Evolutionary conservation across 2,329 filamentous ascomycete genomes (phyloP), one percentile per base, ranked within the genome.

Genomic region (Penicillium aurantiogriseum): DNA sequence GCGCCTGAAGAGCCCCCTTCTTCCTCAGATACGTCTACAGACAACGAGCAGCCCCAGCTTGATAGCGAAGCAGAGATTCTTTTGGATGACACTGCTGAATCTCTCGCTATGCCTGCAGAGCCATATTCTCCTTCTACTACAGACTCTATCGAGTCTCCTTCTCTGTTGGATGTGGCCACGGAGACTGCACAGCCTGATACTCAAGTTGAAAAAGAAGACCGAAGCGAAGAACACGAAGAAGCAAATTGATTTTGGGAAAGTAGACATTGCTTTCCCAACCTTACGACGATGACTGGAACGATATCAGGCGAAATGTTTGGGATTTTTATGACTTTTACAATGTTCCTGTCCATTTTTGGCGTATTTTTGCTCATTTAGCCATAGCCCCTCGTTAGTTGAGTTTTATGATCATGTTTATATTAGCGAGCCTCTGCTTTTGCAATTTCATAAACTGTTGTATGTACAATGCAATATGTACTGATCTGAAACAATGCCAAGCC

Each of bases 251-350:
- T 11, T 1, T 54, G 21, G 51, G 33, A 8, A 17, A 35, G 33
- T 35, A 17, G 6, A 11, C 13, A 10, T 15, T 9, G n/a, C 31
- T 43, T 42, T 27, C 4, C 21, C 17, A 19, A 51, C 8, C 15
- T 56, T n/a, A 57, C n/a, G 54, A 57, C 49, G 10, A 66, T 31
- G 63, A 66, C 48, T 54, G 58, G 48, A 66, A 66, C 15, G 63
- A 66, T 33, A 59, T 43, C 44, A 60, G 57, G 47, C 27, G 49
- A 54, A 48, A 63, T 50, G 43, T 60, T 56, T 49, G 45, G 33
- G 19, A 40, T 29, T 43, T 57, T 27, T 45, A 53, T n/a, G 49
- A 31, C 19, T 45, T 46, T 50, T 56, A 33, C 55, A 23, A 51
- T 53, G 13, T 52, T 45, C 15, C n/a, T 15, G 19, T 11, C 23